These are phyloP conservation scores for Lactarius tabidus DNA, from an alignment of 768 basidiomycete genomes.

Conservation along the genomic window DNA sequence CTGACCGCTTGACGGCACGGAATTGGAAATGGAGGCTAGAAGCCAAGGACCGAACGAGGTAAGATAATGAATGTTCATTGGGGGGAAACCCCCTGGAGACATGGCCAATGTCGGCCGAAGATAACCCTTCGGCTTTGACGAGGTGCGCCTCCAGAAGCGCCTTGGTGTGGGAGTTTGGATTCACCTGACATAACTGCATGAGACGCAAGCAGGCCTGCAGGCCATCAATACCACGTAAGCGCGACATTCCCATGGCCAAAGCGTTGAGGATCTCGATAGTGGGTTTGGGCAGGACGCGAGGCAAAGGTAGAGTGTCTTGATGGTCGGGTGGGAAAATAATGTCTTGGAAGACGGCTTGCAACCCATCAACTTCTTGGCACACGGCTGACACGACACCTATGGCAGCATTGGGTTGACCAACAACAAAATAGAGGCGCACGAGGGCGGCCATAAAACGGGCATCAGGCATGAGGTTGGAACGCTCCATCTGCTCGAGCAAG, in stretches of 20 bases:
- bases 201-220: constrained; percentile 46
- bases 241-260: constrained; percentile 49
- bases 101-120: constrained; percentile 45
- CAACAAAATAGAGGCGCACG: constrained; percentile 20
- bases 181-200: constrained; percentile 51
- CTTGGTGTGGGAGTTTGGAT: constrained; percentile 51
- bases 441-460: constrained; percentile 22
- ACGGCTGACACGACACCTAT: constrained; percentile 8
- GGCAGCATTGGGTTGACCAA: constrained; percentile 11
- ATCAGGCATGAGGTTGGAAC: constrained; percentile 17
- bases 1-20: constrained; percentile 14
- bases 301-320: constrained; percentile 9
- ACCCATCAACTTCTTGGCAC: constrained; percentile 10
- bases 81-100: constrained; percentile 41
- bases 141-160: constrained; percentile 54
- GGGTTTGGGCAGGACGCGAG: constrained; percentile 25
- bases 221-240: constrained; percentile 45
- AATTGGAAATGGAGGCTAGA: constrained; percentile 48
- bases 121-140: constrained; percentile 39
- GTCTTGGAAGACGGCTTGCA: constrained; percentile 1
- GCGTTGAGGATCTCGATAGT: constrained; percentile 55
- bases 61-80: constrained; percentile 49
- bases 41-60: constrained; percentile 54
- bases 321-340: constrained; percentile 1
- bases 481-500: constrained; percentile 16